Evolutionary conservation across 2,329 filamentous ascomycete genomes (phyloP).

Genomic region (Ambrosiella beaveri): DNA sequence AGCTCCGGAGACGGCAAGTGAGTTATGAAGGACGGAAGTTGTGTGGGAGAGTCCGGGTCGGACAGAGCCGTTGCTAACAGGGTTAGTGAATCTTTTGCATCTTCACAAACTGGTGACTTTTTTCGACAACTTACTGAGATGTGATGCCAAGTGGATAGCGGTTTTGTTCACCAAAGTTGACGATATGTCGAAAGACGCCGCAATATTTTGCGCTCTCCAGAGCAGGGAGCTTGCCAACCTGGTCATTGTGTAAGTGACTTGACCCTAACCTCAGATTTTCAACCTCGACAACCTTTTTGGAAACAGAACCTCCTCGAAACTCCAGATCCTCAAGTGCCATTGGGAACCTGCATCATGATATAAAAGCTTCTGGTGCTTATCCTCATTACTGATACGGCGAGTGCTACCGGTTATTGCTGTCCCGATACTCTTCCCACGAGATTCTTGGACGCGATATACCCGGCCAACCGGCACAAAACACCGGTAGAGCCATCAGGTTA

Average conservation of each 20-base stretch:
- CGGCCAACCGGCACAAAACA: too few species aligned
- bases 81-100: background rate
- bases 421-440: too few species aligned
- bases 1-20: slow-evolving; percentile 62
- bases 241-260: background rate
- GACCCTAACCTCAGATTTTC: too few species aligned
- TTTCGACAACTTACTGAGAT: slow-evolving; percentile 3
- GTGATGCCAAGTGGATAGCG: slow-evolving; percentile 2
- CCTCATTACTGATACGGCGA: too few species aligned
- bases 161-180: background rate
- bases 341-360: too few species aligned
- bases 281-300: too few species aligned
- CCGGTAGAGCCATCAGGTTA: too few species aligned
- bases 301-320: too few species aligned
- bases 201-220: background rate
- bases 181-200: slow-evolving; percentile 1
- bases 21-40: slow-evolving; percentile 66
- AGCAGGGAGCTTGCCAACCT: background rate
- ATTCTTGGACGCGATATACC: too few species aligned
- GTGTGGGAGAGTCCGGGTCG: slow-evolving; percentile 42
- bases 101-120: background rate
- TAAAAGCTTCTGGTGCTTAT: too few species aligned
- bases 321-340: too few species aligned
- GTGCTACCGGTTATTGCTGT: too few species aligned
- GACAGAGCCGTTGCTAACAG: slow-evolving; percentile 30